Percentiles rank a stretch among this genome's conserved stretches.
Evolutionary conservation across 2,329 filamentous ascomycete genomes (phyloP).

Genomic region (Fusarium sp.): DNA sequence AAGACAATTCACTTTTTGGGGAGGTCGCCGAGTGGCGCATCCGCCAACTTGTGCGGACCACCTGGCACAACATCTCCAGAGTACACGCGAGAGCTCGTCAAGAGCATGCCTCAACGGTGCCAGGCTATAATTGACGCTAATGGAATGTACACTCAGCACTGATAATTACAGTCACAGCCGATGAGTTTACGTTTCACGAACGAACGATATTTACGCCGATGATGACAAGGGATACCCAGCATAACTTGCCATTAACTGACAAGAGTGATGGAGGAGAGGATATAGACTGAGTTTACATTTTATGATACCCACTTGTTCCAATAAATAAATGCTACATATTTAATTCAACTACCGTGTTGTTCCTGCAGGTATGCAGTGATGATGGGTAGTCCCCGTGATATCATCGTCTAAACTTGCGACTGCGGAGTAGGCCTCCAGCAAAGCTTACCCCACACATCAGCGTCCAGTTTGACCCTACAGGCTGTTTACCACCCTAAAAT

Average conservation of each 20-base stretch:
- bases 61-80: slow-evolving; percentile 9
- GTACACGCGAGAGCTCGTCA: slow-evolving; percentile 8
- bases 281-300: neutral
- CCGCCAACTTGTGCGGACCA: neutral
- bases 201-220: neutral
- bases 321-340: slow-evolving; percentile 3
- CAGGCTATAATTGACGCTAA: slow-evolving; percentile 34
- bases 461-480: neutral
- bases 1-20: neutral
- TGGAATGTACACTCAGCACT: slow-evolving; percentile 25
- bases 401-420: neutral
- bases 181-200: neutral
- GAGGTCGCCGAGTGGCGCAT: neutral
- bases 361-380: neutral
- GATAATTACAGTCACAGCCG: neutral
- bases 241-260: neutral
- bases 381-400: slow-evolving; percentile 1
- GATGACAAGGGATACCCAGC: slow-evolving; percentile 3
- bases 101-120: slow-evolving; percentile 27
- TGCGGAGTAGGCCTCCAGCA: neutral
- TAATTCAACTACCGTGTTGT: neutral
- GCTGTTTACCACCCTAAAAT: slow-evolving; percentile 2
- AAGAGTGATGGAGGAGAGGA: neutral
- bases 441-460: slow-evolving; percentile 4
- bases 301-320: slow-evolving; percentile 10